phyloP scores from a whole-genome alignment of 495 filamentous ascomycete genomes.

The Cladorrhinum samala region DNA sequence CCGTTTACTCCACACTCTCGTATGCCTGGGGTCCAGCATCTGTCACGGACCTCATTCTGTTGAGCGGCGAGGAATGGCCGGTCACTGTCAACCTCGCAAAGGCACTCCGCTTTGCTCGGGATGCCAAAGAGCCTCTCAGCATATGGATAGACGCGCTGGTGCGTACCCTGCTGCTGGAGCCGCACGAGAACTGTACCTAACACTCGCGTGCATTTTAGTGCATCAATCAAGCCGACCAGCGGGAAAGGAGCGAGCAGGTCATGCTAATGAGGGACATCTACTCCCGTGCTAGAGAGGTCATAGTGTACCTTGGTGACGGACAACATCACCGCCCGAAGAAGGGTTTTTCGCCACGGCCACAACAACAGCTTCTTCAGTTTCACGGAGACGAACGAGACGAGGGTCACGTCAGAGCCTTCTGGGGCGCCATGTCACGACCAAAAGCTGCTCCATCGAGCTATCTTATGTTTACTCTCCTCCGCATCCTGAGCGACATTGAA shows the following conservation, averaged over 20 bases:
- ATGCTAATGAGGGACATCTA: constrained; percentile 2
- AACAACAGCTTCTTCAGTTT: not conserved
- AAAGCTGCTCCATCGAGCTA: not conserved
- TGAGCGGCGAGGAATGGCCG: not conserved
- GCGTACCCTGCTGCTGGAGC: not conserved
- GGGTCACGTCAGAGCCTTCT: not conserved
- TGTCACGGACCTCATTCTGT: not conserved
- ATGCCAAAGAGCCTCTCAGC: not conserved
- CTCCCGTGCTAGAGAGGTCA: not conserved
- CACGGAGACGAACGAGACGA: not conserved
- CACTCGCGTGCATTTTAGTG: not conserved
- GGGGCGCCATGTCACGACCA: not conserved
- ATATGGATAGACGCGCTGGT: constrained; percentile 9
- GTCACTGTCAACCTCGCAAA: constrained; percentile 6
- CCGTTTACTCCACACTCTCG: constrained; percentile 3
- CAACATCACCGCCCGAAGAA: not conserved
- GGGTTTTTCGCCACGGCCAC: too few relatives aligned
- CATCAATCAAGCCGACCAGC: constrained; percentile 2
- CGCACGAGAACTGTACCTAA: not conserved
- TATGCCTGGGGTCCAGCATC: constrained; percentile 5
- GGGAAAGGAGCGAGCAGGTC: constrained; percentile 6
- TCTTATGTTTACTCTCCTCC: not conserved
- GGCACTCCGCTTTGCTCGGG: not conserved
- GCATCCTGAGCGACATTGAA: not conserved
- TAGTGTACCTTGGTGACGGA: constrained; percentile 8